Conservation (phyloP, 345 rosid genomes). For the Euphorbia tirucalli region DNA sequence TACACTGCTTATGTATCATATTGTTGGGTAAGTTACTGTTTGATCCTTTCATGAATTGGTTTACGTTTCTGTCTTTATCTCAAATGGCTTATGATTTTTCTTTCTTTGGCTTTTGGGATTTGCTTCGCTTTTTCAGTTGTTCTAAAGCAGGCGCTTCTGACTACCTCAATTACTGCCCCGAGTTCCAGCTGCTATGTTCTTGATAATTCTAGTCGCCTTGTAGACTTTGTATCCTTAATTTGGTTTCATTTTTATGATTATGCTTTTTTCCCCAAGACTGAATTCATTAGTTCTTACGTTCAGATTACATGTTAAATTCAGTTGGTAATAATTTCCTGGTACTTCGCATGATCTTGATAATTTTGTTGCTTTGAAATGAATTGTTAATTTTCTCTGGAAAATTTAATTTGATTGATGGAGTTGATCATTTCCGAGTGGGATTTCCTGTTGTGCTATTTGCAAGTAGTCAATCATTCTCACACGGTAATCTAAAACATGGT, state of each 20-base stretch:
- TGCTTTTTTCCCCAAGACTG: not conserved
- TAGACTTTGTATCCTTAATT: constrained; percentile 87
- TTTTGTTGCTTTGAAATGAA: not conserved
- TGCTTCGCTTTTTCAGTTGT: constrained; percentile 39
- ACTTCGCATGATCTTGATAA: not conserved
- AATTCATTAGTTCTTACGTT: not conserved
- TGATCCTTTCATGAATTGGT: not conserved
- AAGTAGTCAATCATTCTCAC: no score
- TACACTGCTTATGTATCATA: not conserved
- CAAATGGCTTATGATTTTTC: not conserved
- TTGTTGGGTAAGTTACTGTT: not conserved
- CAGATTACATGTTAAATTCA: not conserved
- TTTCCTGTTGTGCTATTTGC: not conserved
- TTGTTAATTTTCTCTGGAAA: not conserved
- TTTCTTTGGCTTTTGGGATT: not conserved
- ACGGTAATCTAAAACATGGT: not conserved
- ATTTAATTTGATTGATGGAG: not conserved
- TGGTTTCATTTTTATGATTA: not conserved
- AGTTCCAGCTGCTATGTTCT: constrained; percentile 73
- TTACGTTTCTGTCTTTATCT: not conserved
- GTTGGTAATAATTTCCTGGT: not conserved
- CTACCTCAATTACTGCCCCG: constrained; percentile 54
- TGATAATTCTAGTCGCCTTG: constrained; percentile 83
- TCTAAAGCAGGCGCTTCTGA: constrained; percentile 33
- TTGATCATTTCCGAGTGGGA: not conserved